These are phyloP conservation scores for Phytophthora vignae DNA, from an alignment of 352 stramenopile species.

Conservation along the genomic window DNA sequence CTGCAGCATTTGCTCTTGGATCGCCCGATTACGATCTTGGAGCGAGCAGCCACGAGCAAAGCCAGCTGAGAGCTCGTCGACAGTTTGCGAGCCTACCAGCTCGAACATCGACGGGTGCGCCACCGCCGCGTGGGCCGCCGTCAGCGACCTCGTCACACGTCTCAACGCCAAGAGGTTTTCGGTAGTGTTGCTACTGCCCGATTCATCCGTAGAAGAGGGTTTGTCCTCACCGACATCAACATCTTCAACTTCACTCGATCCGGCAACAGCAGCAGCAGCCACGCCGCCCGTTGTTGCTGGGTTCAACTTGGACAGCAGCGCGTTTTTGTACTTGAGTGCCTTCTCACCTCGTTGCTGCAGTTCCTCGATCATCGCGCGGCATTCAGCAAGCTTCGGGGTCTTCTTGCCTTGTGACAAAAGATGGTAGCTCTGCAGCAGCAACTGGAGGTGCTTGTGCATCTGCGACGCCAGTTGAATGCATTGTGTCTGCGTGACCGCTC, in stretches of 20 bases:
- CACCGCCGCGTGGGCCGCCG: constrained; percentile 77
- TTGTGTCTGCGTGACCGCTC: constrained; percentile 65
- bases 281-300: constrained; percentile 10
- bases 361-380: constrained; percentile 70
- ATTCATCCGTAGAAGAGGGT: constrained; percentile 3
- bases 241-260: constrained; percentile 11
- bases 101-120: constrained; percentile 90
- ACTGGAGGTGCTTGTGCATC: constrained; percentile 90
- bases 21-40: constrained; percentile 53
- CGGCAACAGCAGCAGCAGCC: constrained; percentile 3
- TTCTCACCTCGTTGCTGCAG: constrained; percentile 69
- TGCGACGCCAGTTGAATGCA: constrained; percentile 86
- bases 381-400: constrained; percentile 38
- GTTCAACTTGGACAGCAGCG: constrained; percentile 73
- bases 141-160: constrained; percentile 82
- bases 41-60: constrained; percentile 60
- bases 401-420: constrained; percentile 40
- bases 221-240: constrained; percentile 1
- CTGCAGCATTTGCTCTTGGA: constrained; percentile 73
- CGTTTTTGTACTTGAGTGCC: constrained; percentile 70
- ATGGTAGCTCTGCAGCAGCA: constrained; percentile 80
- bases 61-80: constrained; percentile 57
- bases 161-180: constrained; percentile 48
- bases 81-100: constrained; percentile 68
- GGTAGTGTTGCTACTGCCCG: constrained; percentile 8